Evolutionary conservation across 2,329 filamentous ascomycete species (phyloP).

Genomic region (Xylaria sp.): DNA sequence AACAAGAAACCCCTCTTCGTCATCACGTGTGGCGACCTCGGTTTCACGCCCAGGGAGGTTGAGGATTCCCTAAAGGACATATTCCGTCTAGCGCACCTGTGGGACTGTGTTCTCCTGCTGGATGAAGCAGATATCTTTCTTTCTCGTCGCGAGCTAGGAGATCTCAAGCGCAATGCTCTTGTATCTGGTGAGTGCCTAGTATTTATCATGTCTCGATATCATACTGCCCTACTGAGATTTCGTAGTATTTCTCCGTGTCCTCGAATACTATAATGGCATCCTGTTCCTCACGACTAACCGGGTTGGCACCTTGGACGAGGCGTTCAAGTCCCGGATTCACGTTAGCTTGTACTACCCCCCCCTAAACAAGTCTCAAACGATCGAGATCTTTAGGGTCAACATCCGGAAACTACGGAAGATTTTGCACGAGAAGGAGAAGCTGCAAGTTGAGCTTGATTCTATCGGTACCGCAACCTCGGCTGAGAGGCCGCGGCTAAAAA

Average conservation of each 20-base stretch:
- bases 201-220: not conserved
- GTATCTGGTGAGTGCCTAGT: conserved; percentile 19
- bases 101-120: conserved; percentile 20
- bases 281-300: conserved; percentile 24
- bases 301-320: conserved; percentile 10
- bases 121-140: conserved; percentile 23
- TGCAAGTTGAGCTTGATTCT: not conserved
- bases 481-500: not conserved
- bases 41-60: not conserved
- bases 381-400: conserved; percentile 1
- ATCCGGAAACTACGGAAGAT: conserved; percentile 10
- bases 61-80: conserved; percentile 3
- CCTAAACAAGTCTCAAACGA: not conserved
- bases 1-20: conserved; percentile 6
- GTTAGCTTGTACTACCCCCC: conserved; percentile 19
- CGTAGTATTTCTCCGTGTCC: conserved; percentile 21
- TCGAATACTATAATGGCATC: conserved; percentile 24
- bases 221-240: not conserved
- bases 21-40: conserved; percentile 22
- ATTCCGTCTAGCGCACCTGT: conserved; percentile 9
- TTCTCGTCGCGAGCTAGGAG: not conserved
- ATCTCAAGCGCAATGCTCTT: conserved; percentile 16
- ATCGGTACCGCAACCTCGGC: not conserved
- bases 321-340: conserved; percentile 22
- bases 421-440: not conserved